phyloP scores from a whole-genome alignment of 805 yeast genomes.

The Saccharomyces kudriavzevii region DNA sequence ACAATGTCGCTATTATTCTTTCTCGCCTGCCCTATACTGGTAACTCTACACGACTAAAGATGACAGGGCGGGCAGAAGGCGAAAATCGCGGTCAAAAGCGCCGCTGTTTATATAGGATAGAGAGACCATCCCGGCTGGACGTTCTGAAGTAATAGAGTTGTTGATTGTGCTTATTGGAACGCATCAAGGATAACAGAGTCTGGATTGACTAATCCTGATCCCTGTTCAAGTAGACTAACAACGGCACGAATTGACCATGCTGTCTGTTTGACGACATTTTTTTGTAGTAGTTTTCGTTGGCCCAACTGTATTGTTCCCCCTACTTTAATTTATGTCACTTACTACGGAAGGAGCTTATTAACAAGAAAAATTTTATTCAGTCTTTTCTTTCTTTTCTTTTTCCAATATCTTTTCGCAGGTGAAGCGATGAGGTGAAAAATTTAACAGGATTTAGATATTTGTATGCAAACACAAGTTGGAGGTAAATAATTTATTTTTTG shows the following conservation, averaged over 20 bases:
- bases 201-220: neutral
- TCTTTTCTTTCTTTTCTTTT: neutral
- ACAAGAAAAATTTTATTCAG: neutral
- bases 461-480: neutral
- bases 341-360: neutral
- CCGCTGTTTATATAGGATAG: neutral
- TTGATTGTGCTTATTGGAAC: neutral
- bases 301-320: neutral
- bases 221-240: neutral
- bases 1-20: constrained; percentile 13
- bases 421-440: constrained; percentile 6
- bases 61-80: constrained; percentile 1
- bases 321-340: neutral
- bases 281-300: neutral
- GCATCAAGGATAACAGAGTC: neutral
- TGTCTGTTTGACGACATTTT: no score
- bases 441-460: neutral
- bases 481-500: neutral
- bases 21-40: neutral
- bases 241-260: neutral
- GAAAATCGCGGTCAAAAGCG: constrained; percentile 6
- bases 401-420: constrained; percentile 4
- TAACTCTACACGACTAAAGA: neutral
- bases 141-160: neutral
- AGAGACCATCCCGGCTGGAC: neutral